Base-by-base conservation (phyloP, 2,329 filamentous ascomycete species). In the Fusarium camptoceras region DNA sequence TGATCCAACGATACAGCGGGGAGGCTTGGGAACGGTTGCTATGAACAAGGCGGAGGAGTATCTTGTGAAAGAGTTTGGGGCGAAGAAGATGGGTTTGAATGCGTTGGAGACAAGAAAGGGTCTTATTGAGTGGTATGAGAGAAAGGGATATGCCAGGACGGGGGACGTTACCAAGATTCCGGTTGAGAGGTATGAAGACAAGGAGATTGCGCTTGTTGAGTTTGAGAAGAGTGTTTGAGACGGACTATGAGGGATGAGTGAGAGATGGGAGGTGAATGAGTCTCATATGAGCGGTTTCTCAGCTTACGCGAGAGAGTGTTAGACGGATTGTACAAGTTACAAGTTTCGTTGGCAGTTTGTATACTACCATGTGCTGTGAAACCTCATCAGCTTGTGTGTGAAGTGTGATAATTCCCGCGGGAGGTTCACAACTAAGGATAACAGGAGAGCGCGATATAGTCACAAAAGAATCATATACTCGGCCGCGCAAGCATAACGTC, bases 101-200 rank as follows among this genome's bases (percentile, higher is more conserved):
- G 80, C 78, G 4, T 72, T 81, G n/a, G 75, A 71, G 28, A 76
- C 75, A 24, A 78, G 80, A 27, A 49, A 73, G 34, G 64, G 73
- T 18, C 73, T 82, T 18, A 77, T 81, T 25, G 59, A 64, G 37
- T 82, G 80, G 80, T 82, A 81, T 58, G 55, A 68, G 49, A 73
- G 77, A n/a, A 67, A 71, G 16, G 80, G 80, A 3, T 82, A 78
- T 42, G 61, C 39, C 8, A 73, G 68, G 66, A 81, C 78, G 9
- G 81, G 81, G 2, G 76, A 78, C 53, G 68, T 70, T 27, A 59
- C 68, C 9, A 76, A 76, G 5, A 80, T 83, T 51, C 78, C 79
- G 8, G 65, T 72, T 28, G 70, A 77, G 3, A 31, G 43, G 10
- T 56, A 70, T 27, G n/a, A 15, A 6, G 30, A 15, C 1, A 18